These are phyloP conservation scores for Penicillium sp. DNA, from an alignment of 2,329 filamentous ascomycete genomes.

Conservation along the genomic window DNA sequence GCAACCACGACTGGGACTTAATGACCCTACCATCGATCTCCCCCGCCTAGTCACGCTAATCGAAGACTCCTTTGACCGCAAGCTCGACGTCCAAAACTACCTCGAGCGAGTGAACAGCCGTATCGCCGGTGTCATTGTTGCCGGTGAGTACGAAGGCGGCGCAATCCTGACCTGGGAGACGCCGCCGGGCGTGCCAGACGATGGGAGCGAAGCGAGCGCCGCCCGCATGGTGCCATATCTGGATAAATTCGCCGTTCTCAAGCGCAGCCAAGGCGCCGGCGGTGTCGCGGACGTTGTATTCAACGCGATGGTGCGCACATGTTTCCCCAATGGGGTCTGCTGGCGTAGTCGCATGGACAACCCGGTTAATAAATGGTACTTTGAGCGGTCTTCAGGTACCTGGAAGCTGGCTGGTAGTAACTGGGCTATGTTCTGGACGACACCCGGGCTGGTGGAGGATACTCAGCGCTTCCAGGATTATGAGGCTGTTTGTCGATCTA, in stretches of 20 bases:
- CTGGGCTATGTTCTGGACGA: conserved; percentile 99
- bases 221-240: conserved; percentile 77
- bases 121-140: conserved; percentile 84
- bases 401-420: conserved; percentile 72
- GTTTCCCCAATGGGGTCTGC: conserved; percentile 79
- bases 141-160: conserved; percentile 91
- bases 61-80: conserved; percentile 82
- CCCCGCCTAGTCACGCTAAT: conserved; percentile 75
- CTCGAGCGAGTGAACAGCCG: conserved; percentile 68
- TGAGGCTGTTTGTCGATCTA: conserved; percentile 61
- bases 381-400: conserved; percentile 75
- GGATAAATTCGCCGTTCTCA: conserved; percentile 93
- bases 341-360: conserved; percentile 87
- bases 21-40: conserved; percentile 73
- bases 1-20: conserved; percentile 58
- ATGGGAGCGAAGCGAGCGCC: conserved; percentile 44
- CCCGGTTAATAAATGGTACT: conserved; percentile 98
- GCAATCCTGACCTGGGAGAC: conserved; percentile 91
- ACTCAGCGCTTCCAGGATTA: conserved; percentile 56
- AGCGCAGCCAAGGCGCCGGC: conserved; percentile 75
- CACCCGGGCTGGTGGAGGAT: conserved; percentile 51
- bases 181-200: conserved; percentile 52
- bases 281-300: conserved; percentile 95
- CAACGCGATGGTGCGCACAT: conserved; percentile 83
- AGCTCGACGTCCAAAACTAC: conserved; percentile 75